Evolutionary conservation across 139 green algal species (phyloP).

Genomic region (Chlamydomonas schloesseri): DNA sequence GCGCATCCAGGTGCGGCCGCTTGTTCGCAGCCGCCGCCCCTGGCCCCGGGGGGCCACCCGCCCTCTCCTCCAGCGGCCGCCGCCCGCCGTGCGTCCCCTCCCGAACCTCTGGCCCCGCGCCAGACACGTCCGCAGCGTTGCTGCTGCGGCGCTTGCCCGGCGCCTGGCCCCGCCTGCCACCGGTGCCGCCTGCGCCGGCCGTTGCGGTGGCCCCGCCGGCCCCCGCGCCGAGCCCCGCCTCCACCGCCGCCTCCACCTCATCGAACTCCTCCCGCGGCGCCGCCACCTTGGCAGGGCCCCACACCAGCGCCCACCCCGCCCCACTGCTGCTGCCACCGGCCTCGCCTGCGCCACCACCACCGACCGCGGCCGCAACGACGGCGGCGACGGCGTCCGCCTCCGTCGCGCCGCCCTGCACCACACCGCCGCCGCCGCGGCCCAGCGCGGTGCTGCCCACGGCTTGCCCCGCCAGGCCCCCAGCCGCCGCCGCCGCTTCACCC

Average conservation of each 20-base stretch:
- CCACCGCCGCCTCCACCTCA: conserved; percentile 6
- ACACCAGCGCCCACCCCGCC: conserved; percentile 25
- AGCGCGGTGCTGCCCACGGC: not conserved
- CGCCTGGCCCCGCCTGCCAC: not conserved
- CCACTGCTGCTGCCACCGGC: not conserved
- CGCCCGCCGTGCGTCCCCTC: no score
- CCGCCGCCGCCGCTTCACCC: no score
- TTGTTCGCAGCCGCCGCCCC: no score
- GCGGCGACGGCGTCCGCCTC: not conserved
- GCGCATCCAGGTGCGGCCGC: no score
- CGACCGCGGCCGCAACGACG: not conserved
- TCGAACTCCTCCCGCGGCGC: conserved; percentile 33
- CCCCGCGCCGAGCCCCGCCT: not conserved
- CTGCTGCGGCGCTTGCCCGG: no score
- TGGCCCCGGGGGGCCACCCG: no score
- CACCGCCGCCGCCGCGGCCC: no score
- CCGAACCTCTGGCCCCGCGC: no score
- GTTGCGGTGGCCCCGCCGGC: not conserved
- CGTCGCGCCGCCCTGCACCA: not conserved
- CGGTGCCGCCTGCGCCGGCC: not conserved
- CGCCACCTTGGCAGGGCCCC: conserved; percentile 21
- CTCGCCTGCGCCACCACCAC: no score
- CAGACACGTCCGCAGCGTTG: no score
- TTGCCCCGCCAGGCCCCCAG: not conserved
- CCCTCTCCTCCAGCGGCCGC: no score